Conservation (phyloP, 495 filamentous ascomycete species). For the Hypoxylon crocopeplum region DNA sequence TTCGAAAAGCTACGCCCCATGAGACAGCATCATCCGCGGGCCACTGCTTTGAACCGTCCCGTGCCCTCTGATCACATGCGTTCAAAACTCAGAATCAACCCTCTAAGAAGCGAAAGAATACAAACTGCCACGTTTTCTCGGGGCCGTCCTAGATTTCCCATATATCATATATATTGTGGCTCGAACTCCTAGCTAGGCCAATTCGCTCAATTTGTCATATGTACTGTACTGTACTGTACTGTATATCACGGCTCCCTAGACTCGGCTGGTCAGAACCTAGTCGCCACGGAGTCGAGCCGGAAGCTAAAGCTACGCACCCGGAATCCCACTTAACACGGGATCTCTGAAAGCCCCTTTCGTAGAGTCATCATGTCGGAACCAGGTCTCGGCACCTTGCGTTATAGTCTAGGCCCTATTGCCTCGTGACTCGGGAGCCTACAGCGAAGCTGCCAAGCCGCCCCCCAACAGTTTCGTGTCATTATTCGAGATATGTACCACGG, state of each 20-base stretch:
- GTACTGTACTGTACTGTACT: too few relatives aligned
- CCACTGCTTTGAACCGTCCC: conserved; percentile 21
- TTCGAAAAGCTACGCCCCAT: too few relatives aligned
- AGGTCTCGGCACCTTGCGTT: conserved; percentile 24
- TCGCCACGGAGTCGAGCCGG: background rate
- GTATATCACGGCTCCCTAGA: conserved; percentile 5
- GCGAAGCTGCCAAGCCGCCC: too few relatives aligned
- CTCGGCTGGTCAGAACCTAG: conserved; percentile 5
- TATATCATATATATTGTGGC: too few relatives aligned
- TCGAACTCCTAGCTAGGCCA: too few relatives aligned
- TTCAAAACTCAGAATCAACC: too few relatives aligned
- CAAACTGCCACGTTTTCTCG: too few relatives aligned
- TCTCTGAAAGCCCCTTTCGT: too few relatives aligned
- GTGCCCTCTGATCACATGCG: too few relatives aligned
- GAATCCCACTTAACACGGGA: too few relatives aligned
- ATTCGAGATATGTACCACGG: conserved; percentile 8
- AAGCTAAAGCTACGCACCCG: background rate
- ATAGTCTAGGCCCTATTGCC: background rate
- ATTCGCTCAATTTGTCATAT: conserved; percentile 19
- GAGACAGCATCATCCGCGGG: conserved; percentile 1
- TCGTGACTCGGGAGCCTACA: conserved; percentile 17
- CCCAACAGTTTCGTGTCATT: background rate
- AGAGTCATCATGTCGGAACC: conserved; percentile 1
- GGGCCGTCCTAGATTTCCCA: too few relatives aligned
- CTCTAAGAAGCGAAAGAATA: too few relatives aligned